These are phyloP conservation scores for Aspergillus sp. DNA, from an alignment of 2,329 filamentous ascomycete species.

Conservation along the genomic window DNA sequence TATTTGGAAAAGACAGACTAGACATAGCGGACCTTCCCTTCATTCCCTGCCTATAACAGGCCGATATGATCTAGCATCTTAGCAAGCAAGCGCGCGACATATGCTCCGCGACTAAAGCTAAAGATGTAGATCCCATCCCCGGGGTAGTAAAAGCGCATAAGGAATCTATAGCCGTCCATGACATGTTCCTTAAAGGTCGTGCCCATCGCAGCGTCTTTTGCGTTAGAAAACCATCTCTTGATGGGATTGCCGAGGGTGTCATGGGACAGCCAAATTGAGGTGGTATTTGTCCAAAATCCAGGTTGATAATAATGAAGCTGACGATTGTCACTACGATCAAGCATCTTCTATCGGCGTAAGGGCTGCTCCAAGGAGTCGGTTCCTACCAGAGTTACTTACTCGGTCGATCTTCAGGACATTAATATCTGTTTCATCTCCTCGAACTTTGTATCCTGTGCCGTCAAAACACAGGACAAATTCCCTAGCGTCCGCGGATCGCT, in stretches of 20 bases:
- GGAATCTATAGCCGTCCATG: constrained; percentile 70
- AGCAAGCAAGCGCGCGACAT: constrained; percentile 65
- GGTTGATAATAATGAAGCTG: constrained; percentile 38
- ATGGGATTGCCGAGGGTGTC: constrained; percentile 34
- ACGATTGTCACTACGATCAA: constrained; percentile 30
- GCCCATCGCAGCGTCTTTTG: constrained; percentile 62
- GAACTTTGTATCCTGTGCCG: constrained; percentile 28
- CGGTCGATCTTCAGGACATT: constrained; percentile 31
- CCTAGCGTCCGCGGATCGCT: too few relatives aligned
- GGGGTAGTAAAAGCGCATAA: constrained; percentile 62
- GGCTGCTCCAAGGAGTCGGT: constrained; percentile 6
- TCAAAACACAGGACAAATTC: constrained; percentile 24
- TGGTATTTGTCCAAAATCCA: not conserved
- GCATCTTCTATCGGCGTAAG: too few relatives aligned
- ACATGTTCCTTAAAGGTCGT: constrained; percentile 76
- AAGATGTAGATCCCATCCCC: constrained; percentile 58
- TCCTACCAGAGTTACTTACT: constrained; percentile 21
- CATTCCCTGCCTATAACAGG: constrained; percentile 68
- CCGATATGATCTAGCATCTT: constrained; percentile 82
- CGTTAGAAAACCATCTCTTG: constrained; percentile 41
- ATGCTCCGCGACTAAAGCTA: constrained; percentile 63
- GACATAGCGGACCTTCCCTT: constrained; percentile 74
- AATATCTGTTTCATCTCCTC: constrained; percentile 25
- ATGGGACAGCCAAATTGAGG: constrained; percentile 16
- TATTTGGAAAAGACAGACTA: constrained; percentile 51